phyloP scores from a whole-genome alignment of 345 rosid genomes.

The Hypericum perforatum region DNA sequence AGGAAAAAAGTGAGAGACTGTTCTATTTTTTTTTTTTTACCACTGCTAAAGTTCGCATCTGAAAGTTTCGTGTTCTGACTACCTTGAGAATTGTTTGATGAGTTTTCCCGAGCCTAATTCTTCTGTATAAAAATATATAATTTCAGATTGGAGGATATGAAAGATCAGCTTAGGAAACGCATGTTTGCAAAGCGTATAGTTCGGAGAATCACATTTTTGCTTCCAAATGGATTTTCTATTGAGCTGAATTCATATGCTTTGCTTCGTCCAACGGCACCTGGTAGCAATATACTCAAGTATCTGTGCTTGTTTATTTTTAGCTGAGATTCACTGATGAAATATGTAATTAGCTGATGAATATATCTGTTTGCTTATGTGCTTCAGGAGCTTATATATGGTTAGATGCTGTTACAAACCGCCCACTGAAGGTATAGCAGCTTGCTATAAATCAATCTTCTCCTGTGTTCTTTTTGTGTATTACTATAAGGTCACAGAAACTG shows the following conservation, averaged over 20 bases:
- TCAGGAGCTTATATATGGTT: conserved; percentile 78
- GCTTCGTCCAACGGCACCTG: conserved; percentile 73
- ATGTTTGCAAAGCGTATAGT: conserved; percentile 75
- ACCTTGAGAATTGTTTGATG: not conserved
- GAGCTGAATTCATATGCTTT: conserved; percentile 76
- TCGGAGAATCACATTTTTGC: conserved; percentile 44
- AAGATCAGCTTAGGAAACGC: conserved; percentile 75
- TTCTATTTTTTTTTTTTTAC: not conserved
- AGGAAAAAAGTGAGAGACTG: conserved; percentile 49
- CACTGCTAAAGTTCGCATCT: not conserved
- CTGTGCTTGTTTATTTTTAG: too few species aligned
- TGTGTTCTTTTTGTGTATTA: not conserved
- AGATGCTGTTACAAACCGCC: conserved; percentile 85
- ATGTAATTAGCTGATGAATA: not conserved
- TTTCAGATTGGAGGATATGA: conserved; percentile 80
- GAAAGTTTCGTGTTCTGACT: conserved; percentile 1
- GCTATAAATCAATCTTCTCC: not conserved
- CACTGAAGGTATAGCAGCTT: conserved; percentile 52
- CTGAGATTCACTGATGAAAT: too few species aligned
- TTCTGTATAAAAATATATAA: conserved; percentile 3
- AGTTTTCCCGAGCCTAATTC: not conserved
- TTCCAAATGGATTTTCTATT: conserved; percentile 57
- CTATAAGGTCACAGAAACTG: too few species aligned
- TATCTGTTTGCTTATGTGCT: conserved; percentile 3
- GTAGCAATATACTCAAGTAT: conserved; percentile 15